Evolutionary conservation across 2,329 filamentous ascomycete genomes (phyloP), one percentile per base, ranked within the genome.

Genomic region (Aspergillus sp.): DNA sequence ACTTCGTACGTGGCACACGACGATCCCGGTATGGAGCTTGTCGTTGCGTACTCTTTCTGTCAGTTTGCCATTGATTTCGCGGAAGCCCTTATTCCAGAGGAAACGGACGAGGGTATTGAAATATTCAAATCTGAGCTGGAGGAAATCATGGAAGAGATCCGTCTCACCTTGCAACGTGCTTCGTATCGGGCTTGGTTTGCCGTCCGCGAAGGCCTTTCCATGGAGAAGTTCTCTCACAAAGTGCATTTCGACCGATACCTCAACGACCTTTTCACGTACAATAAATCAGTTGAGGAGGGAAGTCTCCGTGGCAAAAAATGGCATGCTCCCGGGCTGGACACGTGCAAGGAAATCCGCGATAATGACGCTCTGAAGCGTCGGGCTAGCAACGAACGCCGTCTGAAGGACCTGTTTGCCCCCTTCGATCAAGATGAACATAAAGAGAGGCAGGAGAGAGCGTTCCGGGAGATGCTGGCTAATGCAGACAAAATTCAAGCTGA

Each of bases 11-110:
- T 49, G 9, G 39, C 37, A 13, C 45, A 55, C 20, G 60, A 61
- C 7, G 58, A 60, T 38, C 60, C 59, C 1, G 64, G 63, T 3
- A 45, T 68, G 53, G 65, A 68, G 42, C 51, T 67, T 9, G 57
- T 66, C 9, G 55, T 68, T 41, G 48, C 47, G 5, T 58, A 64
- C 25, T 47, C 59, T 22, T 65, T 61, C 39, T 55, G 58, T 17
- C 63, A 65, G 45, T 67, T 63, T 47, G 45, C 66, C 1, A 25
- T 56, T 10, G 65, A 67, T 38, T 58, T 58, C 22, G 53, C 55
- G 2, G 61, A 61, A 10, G 46, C 52, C 10, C 43, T 61, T 20
- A 54, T 58, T 22, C 37, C 53, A 2, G 45, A 43, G 2, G 32
- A 45, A 7, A 41, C 23, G 15, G 43, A 42, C 12, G 46, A 45